These are phyloP conservation scores for Aciculosporium take DNA, from an alignment of 2,329 filamentous ascomycete species.

Conservation along the genomic window DNA sequence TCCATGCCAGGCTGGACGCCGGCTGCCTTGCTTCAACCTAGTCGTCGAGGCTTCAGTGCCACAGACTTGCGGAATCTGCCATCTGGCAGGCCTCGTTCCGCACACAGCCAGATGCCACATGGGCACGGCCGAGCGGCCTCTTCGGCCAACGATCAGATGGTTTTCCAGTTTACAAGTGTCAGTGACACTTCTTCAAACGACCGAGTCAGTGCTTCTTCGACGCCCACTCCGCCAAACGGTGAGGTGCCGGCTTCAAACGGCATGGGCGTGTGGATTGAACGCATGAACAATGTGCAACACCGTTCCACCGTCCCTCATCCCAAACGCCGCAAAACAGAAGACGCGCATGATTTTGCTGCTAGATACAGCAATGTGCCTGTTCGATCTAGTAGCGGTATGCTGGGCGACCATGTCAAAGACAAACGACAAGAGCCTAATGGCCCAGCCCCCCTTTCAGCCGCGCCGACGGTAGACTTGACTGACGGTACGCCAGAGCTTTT, in stretches of 20 bases:
- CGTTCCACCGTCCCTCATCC: conserved; percentile 42
- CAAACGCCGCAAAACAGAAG: conserved; percentile 50
- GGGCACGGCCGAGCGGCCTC: conserved; percentile 9
- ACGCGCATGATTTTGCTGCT: conserved; percentile 28
- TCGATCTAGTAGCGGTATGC: conserved; percentile 35
- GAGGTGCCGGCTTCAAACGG: conserved; percentile 20
- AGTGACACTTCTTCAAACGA: conserved; percentile 20
- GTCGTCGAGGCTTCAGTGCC: conserved; percentile 16
- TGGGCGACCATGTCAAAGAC: conserved; percentile 54
- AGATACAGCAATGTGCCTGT: conserved; percentile 14
- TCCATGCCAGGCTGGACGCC: conserved; percentile 26
- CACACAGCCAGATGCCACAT: background rate
- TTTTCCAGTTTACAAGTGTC: conserved; percentile 29
- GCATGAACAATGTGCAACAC: conserved; percentile 59
- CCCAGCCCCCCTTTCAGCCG: conserved; percentile 13
- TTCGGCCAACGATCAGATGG: conserved; percentile 15
- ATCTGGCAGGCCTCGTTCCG: conserved; percentile 11
- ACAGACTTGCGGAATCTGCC: conserved; percentile 14
- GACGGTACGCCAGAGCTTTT: conserved; percentile 23
- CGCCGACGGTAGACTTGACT: conserved; percentile 44
- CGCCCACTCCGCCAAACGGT: conserved; percentile 16
- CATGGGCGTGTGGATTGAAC: conserved; percentile 54
- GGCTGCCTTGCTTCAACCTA: conserved; percentile 25
- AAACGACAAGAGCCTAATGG: conserved; percentile 31
- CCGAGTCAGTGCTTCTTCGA: conserved; percentile 20